These are phyloP conservation scores for Psilocybe sp. DNA, from an alignment of 768 basidiomycete genomes.

Conservation along the genomic window DNA sequence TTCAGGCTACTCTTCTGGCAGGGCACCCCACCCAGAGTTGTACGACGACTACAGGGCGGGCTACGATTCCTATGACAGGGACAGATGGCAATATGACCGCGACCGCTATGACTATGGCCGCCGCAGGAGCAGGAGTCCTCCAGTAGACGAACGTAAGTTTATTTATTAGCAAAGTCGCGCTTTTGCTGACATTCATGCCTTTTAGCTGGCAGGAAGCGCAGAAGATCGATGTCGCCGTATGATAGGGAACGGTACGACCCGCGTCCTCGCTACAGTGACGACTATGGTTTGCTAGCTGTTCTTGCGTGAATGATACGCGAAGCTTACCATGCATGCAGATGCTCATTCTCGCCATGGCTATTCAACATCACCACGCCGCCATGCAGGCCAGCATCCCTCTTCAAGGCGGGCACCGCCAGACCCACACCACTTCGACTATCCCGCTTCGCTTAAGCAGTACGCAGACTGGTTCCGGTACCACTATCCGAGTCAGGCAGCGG, in stretches of 20 bases:
- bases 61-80: constrained; percentile 75
- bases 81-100: constrained; percentile 65
- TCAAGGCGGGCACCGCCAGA: constrained; percentile 68
- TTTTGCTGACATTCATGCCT: constrained; percentile 10
- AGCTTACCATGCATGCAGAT: constrained; percentile 38
- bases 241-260: constrained; percentile 84
- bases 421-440: constrained; percentile 80
- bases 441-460: constrained; percentile 78
- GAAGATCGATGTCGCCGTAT: constrained; percentile 77
- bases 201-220: constrained; percentile 68
- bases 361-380: constrained; percentile 63
- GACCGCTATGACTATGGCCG: constrained; percentile 74
- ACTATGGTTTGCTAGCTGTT: constrained; percentile 58
- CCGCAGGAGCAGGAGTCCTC: constrained; percentile 77
- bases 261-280: constrained; percentile 77
- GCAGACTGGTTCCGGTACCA: constrained; percentile 85
- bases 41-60: constrained; percentile 63
- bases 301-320: constrained; percentile 9
- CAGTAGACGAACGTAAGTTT: constrained; percentile 60
- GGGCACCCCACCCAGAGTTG: constrained; percentile 55
- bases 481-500: constrained; percentile 71
- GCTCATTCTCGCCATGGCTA: constrained; percentile 67
- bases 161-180: background rate
- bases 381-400: constrained; percentile 43
- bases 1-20: constrained; percentile 44